These are phyloP conservation scores for Taiwanofungus camphoratus DNA, from an alignment of 1,284 basidiomycete species.

Conservation along the genomic window DNA sequence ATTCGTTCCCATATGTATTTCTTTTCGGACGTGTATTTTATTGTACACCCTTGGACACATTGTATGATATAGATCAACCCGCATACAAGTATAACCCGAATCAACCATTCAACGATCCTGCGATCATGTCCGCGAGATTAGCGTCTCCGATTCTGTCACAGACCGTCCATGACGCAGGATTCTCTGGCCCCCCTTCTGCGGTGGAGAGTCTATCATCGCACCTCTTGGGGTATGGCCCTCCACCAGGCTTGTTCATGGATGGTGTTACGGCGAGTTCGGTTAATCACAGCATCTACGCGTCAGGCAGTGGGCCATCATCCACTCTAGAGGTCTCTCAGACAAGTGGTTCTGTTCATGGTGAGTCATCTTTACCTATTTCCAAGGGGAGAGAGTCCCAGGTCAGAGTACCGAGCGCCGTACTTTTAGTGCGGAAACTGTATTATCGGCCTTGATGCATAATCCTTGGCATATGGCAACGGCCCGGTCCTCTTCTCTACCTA, in stretches of 20 bases:
- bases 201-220: conserved; percentile 20
- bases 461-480: conserved; percentile 25
- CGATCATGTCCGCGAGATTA: conserved; percentile 76
- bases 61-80: conserved; percentile 23
- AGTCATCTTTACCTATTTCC: conserved; percentile 44
- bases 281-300: conserved; percentile 17
- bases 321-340: conserved; percentile 27
- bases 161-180: conserved; percentile 21
- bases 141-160: conserved; percentile 32
- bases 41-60: conserved; percentile 16
- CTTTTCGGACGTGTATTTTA: conserved; percentile 15
- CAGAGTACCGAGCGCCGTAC: conserved; percentile 76
- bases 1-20: conserved; percentile 22
- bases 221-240: conserved; percentile 48
- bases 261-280: conserved; percentile 28
- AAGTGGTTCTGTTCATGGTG: conserved; percentile 52
- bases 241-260: conserved; percentile 53
- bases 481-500: conserved; percentile 24
- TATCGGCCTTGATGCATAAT: conserved; percentile 50
- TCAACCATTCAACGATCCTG: conserved; percentile 66
- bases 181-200: conserved; percentile 16
- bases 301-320: conserved; percentile 20
- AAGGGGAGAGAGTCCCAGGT: conserved; percentile 68
- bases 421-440: conserved; percentile 77
- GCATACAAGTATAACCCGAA: conserved; percentile 32